Percentiles rank a stretch among this genome's conserved stretches.
Evolutionary conservation across 192 early-diverging fungal species (phyloP).

Genomic region (Diversispora epigaea): DNA sequence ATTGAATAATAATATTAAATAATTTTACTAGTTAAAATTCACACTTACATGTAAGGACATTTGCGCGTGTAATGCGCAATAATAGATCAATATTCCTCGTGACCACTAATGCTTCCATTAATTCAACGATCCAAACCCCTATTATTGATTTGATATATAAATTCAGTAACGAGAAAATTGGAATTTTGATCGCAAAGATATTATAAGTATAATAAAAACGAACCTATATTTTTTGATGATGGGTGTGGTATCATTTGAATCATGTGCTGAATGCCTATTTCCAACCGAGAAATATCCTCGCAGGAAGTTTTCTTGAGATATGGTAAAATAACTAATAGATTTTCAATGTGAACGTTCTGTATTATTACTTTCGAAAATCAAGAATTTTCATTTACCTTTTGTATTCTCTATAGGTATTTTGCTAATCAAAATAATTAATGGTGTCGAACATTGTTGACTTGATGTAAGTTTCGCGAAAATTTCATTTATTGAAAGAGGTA

Average conservation of each 20-base stretch:
- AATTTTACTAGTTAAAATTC: neutral
- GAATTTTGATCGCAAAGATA: neutral
- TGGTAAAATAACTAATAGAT: slow-evolving; percentile 5
- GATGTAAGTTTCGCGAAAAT: slow-evolving; percentile 5
- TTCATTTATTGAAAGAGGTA: neutral
- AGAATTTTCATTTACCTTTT: neutral
- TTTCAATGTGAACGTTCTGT: neutral
- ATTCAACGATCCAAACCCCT: slow-evolving; percentile 8
- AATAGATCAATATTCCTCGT: neutral
- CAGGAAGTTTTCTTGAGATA: neutral
- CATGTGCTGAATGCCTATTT: neutral
- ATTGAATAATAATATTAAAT: neutral
- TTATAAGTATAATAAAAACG: neutral
- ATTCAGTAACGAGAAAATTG: neutral
- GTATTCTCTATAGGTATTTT: neutral
- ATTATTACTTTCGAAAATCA: neutral
- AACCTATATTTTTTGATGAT: slow-evolving; percentile 18
- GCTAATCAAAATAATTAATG: slow-evolving; percentile 8
- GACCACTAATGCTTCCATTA: slow-evolving; percentile 11
- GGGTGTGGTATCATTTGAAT: slow-evolving; percentile 3
- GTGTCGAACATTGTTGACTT: neutral
- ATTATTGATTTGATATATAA: neutral
- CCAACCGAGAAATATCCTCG: neutral
- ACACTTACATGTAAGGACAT: neutral
- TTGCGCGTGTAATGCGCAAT: neutral